Percentiles rank a stretch among this genome's conserved stretches.
phyloP scores from a whole-genome alignment of 805 yeast species.

The Barnettozyma populi region DNA sequence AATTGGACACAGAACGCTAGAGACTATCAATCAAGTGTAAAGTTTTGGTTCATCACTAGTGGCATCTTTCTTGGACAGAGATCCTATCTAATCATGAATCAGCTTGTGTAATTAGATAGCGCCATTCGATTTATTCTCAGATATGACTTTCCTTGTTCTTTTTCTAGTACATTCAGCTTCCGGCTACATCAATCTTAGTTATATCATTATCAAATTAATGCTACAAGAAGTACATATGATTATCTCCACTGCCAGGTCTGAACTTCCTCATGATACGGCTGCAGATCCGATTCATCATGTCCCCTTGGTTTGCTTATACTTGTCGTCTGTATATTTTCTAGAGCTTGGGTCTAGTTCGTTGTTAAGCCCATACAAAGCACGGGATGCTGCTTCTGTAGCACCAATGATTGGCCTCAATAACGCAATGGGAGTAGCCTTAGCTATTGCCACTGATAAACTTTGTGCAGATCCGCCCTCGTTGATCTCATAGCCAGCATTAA shows the following conservation, averaged over 20 bases:
- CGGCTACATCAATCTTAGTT: too few species aligned
- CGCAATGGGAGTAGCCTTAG: constrained; percentile 75
- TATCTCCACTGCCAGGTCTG: too few species aligned
- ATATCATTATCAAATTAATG: neutral
- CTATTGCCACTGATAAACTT: constrained; percentile 61
- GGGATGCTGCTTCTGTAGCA: constrained; percentile 84
- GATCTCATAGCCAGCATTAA: constrained; percentile 54
- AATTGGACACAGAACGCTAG: too few species aligned
- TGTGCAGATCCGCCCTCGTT: constrained; percentile 61
- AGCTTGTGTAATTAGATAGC: too few species aligned
- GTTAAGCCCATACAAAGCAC: constrained; percentile 75
- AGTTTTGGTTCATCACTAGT: too few species aligned
- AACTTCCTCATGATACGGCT: too few species aligned
- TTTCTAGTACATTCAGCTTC: too few species aligned
- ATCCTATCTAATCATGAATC: too few species aligned
- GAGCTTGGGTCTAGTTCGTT: constrained; percentile 72
- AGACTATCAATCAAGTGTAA: too few species aligned
- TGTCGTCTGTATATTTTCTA: constrained; percentile 54
- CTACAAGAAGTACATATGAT: neutral
- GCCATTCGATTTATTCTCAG: too few species aligned
- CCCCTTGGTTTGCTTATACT: constrained; percentile 41
- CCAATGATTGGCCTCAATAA: constrained; percentile 84
- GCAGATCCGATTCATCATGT: neutral
- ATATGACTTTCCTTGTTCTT: too few species aligned
- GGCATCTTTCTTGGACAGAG: too few species aligned